phyloP scores from a whole-genome alignment of 164 flowering plant species.

The Santalum album region DNA sequence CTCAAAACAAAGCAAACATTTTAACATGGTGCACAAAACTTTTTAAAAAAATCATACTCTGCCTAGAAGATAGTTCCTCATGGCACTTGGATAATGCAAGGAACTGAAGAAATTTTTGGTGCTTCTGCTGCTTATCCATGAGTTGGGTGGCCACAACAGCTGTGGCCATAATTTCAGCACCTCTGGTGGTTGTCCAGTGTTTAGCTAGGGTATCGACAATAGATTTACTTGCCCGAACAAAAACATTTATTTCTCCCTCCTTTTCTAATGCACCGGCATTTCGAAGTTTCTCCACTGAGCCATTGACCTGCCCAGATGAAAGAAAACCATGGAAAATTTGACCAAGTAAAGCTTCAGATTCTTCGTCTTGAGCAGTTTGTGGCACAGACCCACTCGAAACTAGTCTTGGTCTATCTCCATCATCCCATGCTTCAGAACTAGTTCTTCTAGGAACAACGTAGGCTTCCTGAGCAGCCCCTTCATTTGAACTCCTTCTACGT shows the following conservation, averaged over 20 bases:
- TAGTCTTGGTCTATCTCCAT: conserved; percentile 49
- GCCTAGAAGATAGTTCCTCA: conserved; percentile 71
- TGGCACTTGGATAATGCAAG: conserved; percentile 94
- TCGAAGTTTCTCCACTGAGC: conserved; percentile 55
- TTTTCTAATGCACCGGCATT: conserved; percentile 75
- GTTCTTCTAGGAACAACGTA: conserved; percentile 61
- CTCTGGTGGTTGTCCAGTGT: conserved; percentile 98
- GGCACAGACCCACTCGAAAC: conserved; percentile 38
- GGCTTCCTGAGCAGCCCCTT: conserved; percentile 57
- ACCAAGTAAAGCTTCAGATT: conserved; percentile 77
- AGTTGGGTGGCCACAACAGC: conserved; percentile 72
- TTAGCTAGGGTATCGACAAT: conserved; percentile 88
- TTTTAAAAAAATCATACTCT: conserved; percentile 42
- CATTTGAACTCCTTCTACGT: conserved; percentile 86
- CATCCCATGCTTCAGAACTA: conserved; percentile 71
- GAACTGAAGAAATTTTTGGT: conserved; percentile 78
- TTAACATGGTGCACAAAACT: background rate
- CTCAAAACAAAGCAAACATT: background rate
- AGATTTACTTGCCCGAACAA: conserved; percentile 75
- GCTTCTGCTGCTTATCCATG: conserved; percentile 85
- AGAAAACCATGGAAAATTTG: conserved; percentile 79
- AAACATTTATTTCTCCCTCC: conserved; percentile 78
- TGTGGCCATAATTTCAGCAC: conserved; percentile 75
- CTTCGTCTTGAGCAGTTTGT: conserved; percentile 70
- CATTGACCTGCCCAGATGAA: conserved; percentile 59